Evolutionary conservation across 257 asterid genomes (phyloP).

Genomic region (Cruciata laevipes): DNA sequence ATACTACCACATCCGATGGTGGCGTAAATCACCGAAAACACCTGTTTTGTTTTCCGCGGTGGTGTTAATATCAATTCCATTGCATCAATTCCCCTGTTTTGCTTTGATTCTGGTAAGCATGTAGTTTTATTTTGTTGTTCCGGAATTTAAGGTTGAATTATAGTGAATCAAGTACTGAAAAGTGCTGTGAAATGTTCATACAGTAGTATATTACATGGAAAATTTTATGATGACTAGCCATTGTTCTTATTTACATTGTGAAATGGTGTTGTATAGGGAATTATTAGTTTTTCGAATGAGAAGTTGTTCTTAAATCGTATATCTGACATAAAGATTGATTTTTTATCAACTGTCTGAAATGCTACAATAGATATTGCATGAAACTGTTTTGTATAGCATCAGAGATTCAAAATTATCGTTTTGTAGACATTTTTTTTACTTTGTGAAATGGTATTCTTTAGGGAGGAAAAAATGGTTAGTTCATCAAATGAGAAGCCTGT

Average conservation of each 20-base stretch:
- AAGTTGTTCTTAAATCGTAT: not conserved
- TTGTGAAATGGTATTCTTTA: conserved; percentile 1
- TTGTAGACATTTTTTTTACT: not conserved
- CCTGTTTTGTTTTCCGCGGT: not conserved
- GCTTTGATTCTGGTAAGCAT: not conserved
- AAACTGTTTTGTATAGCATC: not conserved
- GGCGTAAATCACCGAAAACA: not conserved
- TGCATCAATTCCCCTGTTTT: not conserved
- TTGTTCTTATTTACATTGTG: too few relatives aligned
- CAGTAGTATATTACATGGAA: too few relatives aligned
- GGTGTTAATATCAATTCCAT: not conserved
- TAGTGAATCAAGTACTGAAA: too few relatives aligned
- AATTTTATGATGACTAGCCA: too few relatives aligned
- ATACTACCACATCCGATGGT: not conserved
- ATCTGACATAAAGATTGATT: not conserved
- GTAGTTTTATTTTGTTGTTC: not conserved
- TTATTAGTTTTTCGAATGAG: not conserved
- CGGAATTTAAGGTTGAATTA: too few relatives aligned
- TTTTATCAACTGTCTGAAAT: not conserved
- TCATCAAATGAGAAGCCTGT: conserved; percentile 8
- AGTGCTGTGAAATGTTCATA: too few relatives aligned
- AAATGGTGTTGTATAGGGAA: not conserved
- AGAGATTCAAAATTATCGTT: not conserved
- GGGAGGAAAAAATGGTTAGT: conserved; percentile 8
- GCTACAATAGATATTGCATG: not conserved